Base-by-base conservation (phyloP, 345 rosid genomes). In the Laguncularia racemosa region DNA sequence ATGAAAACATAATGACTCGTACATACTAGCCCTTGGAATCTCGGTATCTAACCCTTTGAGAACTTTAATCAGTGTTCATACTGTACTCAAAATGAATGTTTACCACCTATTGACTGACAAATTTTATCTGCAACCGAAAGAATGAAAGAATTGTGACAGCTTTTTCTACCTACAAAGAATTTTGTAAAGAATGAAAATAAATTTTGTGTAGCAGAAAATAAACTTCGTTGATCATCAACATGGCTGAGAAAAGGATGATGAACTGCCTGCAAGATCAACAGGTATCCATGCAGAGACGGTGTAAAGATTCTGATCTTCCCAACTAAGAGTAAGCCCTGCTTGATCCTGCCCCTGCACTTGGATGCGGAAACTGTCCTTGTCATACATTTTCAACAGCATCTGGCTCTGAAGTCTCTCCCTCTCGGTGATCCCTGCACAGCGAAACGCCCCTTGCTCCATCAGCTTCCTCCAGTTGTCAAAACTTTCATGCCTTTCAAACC, bases 281-380 rank as follows among this genome's bases (percentile, higher is more conserved):
- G 84, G 85, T 14, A 73, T 53, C 99, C 99, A 93, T 12, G 92
- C 87, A 0, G 99, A 93, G 76, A 89, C 79, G 3, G 99, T 79
- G 23, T 78, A 89, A 43, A 93, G 95, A 45, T 91, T 84, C 74
- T 89, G 95, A 68, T 83, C 96, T 60, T 72, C 71, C 91, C 93
- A 86, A 67, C 80, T 79, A 33, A 93, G 71, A 9, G 97, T 86
- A 1, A 89, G 68, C 21, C 83, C 96, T 3, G 47, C 71, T 11
- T 63, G 78, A 13, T 73, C 84, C 54, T 66, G 68, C 54, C 76
- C 77, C 69, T 73, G 82, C 68, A 55, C 76, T 46, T 67, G 63
- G 12, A 79, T 81, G 14, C 62, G 52, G 61, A 76, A 86, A 18
- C 73, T 71, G 26, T 60, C 89, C 1, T 81, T 66, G 44, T 43